Base-by-base conservation (phyloP, 768 basidiomycete species). In the Boletus eberwhitei region DNA sequence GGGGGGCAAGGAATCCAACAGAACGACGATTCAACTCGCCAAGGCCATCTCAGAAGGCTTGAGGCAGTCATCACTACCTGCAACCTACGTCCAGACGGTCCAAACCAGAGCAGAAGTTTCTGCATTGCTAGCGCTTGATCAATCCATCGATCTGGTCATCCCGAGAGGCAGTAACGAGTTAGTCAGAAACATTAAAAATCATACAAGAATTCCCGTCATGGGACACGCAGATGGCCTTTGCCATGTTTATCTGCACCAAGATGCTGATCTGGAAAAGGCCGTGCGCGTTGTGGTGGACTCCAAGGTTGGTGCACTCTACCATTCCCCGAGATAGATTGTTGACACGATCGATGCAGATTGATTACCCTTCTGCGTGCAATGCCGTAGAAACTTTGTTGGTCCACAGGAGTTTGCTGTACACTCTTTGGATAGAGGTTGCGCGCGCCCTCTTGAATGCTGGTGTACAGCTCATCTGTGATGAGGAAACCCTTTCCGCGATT, bases 161-260 rank as follows among this genome's bases (percentile, higher is more conserved):
- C 97, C 97, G 1, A 79, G 97, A 50, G 97, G 97, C 7, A 94
- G 95, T 65, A 96, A 96, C 62, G 82, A 80, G 58, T 84, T 99
- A 13, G 97, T 98, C 26, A 79, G 75, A 62, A 88, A 77, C 69
- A 97, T 99, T 54, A 93, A 98, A 69, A 88, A 89, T 53, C 83
- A 77, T 59, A 97, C 96, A 0, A 79, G 88, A 54, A 98, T 99
- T 56, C 88, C 97, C 2, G 97, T 99, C 41, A 98, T 99, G 94
- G 97, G 97, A 2, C 97, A 99, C 66, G 95, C 97, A 8, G 97
- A 99, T 71, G 97, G 97, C 2, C 74, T 98, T 9, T 99, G 97
- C 70, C 82, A 85, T 19, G 84, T 97, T 6, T 98, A 87, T 69
- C 73, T 99, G 6, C 96, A 99, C 70, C 86, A 89, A 61, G 76